Evolutionary conservation across 306 rosid genomes (phyloP).

Genomic region (Castanopsis chinensis): DNA sequence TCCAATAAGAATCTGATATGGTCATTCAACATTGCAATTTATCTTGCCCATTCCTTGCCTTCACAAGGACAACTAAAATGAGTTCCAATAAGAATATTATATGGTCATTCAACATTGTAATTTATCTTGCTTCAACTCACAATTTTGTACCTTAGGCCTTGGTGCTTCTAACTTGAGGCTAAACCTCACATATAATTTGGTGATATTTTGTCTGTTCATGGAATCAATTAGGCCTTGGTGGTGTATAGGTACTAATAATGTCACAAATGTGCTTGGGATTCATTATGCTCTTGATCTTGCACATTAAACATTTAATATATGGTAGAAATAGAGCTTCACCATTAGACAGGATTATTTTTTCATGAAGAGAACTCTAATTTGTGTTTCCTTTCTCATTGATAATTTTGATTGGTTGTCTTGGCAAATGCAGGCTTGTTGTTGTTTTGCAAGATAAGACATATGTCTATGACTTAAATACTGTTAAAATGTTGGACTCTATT

Average conservation of each 20-base stretch:
- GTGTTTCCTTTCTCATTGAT: constrained; percentile 26
- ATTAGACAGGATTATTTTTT: constrained; percentile 2
- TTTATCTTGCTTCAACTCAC: neutral
- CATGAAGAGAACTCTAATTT: constrained; percentile 6
- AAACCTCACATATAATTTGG: neutral
- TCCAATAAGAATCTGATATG: neutral
- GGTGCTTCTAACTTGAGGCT: neutral
- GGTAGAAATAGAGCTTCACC: neutral
- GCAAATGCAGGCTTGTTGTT: constrained; percentile 79
- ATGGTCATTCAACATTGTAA: neutral
- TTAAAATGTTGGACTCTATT: constrained; percentile 78
- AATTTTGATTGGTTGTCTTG: constrained; percentile 15
- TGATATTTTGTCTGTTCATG: neutral
- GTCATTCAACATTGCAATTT: neutral
- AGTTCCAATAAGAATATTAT: neutral
- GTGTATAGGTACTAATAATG: neutral
- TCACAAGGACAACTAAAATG: neutral
- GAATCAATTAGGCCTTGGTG: neutral
- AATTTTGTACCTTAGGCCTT: neutral
- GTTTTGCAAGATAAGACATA: constrained; percentile 84
- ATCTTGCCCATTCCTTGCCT: neutral
- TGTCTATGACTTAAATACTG: constrained; percentile 76
- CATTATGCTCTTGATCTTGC: neutral
- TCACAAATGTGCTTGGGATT: neutral
- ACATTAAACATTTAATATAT: neutral